phyloP scores from a whole-genome alignment of 2,329 filamentous ascomycete species.

The Orbilia ellipsospora region DNA sequence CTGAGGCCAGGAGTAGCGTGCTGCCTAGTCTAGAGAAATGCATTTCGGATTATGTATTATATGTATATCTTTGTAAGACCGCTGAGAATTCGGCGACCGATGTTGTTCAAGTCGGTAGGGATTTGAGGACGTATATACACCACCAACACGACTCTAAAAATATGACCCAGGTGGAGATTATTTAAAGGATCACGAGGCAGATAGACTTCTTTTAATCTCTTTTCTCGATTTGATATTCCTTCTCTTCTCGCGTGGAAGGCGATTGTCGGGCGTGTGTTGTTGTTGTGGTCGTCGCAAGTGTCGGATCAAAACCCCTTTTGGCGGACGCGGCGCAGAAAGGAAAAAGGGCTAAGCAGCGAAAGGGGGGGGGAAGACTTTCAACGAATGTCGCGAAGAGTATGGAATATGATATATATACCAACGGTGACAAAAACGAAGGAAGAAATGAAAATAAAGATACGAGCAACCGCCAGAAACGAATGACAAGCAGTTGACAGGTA shows the following conservation, averaged over 20 bases:
- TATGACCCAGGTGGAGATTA: neutral
- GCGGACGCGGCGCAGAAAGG: neutral
- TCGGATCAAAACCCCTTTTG: constrained; percentile 27
- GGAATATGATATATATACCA: neutral
- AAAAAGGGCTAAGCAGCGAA: constrained; percentile 5
- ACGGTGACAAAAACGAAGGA: constrained; percentile 14
- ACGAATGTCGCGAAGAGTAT: constrained; percentile 43
- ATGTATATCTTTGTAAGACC: neutral
- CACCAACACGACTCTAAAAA: neutral
- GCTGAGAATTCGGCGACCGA: too few relatives aligned
- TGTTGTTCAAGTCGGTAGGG: too few relatives aligned
- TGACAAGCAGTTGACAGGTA: constrained; percentile 44
- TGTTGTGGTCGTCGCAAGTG: constrained; percentile 6
- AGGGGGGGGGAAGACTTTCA: constrained; percentile 17
- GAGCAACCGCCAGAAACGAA: constrained; percentile 55
- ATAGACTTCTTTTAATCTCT: neutral
- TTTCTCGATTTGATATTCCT: neutral
- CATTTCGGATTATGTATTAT: constrained; percentile 28
- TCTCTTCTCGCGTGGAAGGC: constrained; percentile 13
- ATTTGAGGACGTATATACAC: neutral
- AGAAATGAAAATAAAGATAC: constrained; percentile 39
- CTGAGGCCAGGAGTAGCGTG: constrained; percentile 32
- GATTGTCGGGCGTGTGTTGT: constrained; percentile 17
- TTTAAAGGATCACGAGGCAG: neutral
- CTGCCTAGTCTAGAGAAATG: constrained; percentile 44